phyloP scores from a whole-genome alignment of 176 grass and related monocot genomes.

The Oryza rufipogon region DNA sequence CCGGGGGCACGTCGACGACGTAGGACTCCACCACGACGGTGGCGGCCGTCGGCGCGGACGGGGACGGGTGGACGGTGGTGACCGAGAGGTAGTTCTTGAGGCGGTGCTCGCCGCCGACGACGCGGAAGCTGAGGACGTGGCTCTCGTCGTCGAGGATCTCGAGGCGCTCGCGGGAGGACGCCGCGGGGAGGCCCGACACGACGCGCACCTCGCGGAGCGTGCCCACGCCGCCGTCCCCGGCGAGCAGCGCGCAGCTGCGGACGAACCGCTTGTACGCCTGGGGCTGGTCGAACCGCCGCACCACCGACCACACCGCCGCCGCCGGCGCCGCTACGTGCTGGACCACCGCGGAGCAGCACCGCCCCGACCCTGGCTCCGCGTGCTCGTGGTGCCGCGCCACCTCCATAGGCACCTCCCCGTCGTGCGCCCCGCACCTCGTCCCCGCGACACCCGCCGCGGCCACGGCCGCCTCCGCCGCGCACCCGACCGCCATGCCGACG shows the following conservation, averaged over 20 bases:
- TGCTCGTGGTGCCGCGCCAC: constrained; percentile 84
- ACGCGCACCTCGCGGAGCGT: constrained; percentile 88
- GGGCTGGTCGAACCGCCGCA: constrained; percentile 91
- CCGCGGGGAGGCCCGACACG: constrained; percentile 87
- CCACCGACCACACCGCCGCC: constrained; percentile 79
- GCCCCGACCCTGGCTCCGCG: constrained; percentile 38
- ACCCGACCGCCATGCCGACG: constrained; percentile 33
- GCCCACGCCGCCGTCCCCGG: constrained; percentile 83
- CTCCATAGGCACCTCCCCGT: constrained; percentile 62
- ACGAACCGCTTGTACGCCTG: constrained; percentile 94
- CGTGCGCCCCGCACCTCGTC: constrained; percentile 47
- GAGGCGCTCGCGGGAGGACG: constrained; percentile 76
- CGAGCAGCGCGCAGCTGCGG: constrained; percentile 77
- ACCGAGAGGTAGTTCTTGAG: constrained; percentile 88
- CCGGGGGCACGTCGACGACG: constrained; percentile 88
- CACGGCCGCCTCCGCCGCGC: constrained; percentile 34
- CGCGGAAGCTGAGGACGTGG: constrained; percentile 89
- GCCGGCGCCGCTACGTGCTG: constrained; percentile 80
- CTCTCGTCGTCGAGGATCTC: constrained; percentile 97
- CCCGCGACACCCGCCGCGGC: neutral
- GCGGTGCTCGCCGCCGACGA: constrained; percentile 92
- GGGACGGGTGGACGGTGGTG: constrained; percentile 74
- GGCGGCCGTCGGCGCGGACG: constrained; percentile 46
- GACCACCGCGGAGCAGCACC: constrained; percentile 92
- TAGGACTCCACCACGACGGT: constrained; percentile 96